phyloP scores from a whole-genome alignment of 768 basidiomycete genomes.

The Amanita muscaria region DNA sequence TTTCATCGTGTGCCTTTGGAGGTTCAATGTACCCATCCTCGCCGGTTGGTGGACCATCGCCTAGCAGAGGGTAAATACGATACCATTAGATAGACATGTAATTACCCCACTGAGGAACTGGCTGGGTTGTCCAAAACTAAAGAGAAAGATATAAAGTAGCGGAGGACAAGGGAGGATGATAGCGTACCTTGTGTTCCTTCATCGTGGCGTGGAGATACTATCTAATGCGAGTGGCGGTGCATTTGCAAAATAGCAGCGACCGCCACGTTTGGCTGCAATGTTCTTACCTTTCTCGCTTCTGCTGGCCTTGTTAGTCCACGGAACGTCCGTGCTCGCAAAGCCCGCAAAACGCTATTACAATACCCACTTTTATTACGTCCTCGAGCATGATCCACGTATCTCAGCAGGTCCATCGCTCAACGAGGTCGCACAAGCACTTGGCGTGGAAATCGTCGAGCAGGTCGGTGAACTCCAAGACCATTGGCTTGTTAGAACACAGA shows the following conservation, averaged over 20 bases:
- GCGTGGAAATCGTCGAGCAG: constrained; percentile 81
- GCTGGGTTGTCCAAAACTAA: constrained; percentile 97
- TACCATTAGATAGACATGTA: neutral
- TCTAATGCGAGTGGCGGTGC: neutral
- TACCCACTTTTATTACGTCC: constrained; percentile 75
- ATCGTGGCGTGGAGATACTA: constrained; percentile 28
- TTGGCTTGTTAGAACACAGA: constrained; percentile 70
- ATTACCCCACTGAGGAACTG: constrained; percentile 82
- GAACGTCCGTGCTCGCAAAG: constrained; percentile 22
- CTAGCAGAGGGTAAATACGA: constrained; percentile 23
- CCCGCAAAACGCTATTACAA: constrained; percentile 48
- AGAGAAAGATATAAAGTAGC: constrained; percentile 7
- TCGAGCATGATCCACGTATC: constrained; percentile 49
- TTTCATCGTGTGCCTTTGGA: constrained; percentile 62
- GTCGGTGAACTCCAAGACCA: constrained; percentile 74
- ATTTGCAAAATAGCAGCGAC: neutral
- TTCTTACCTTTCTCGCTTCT: constrained; percentile 22
- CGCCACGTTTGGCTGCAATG: constrained; percentile 19
- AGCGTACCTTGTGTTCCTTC: constrained; percentile 79
- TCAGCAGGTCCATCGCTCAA: constrained; percentile 39
- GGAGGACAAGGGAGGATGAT: neutral
- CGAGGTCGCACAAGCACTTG: constrained; percentile 52
- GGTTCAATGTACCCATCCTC: constrained; percentile 89
- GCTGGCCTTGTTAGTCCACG: constrained; percentile 23
- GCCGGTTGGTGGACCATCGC: constrained; percentile 44